phyloP scores from a whole-genome alignment of 495 filamentous ascomycete genomes.

The Monascus purpureus region DNA sequence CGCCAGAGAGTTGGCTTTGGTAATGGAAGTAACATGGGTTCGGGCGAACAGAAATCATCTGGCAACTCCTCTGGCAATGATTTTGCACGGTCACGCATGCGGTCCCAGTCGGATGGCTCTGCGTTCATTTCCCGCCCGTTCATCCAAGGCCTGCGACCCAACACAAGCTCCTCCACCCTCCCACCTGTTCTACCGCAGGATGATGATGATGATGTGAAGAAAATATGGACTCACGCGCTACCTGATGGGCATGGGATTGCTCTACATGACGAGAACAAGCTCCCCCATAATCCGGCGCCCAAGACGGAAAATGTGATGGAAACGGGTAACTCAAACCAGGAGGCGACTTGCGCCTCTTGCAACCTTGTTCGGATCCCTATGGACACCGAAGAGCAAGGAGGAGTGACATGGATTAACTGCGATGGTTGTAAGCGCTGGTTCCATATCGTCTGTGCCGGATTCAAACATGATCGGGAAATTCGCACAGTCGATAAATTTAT shows the following conservation, averaged over 20 bases:
- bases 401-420: constrained; percentile 58
- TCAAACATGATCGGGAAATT: constrained; percentile 55
- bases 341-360: constrained; percentile 37
- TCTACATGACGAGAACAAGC: too few relatives aligned
- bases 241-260: too few relatives aligned
- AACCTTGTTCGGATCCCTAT: constrained; percentile 33
- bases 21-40: constrained; percentile 4
- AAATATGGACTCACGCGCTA: too few relatives aligned
- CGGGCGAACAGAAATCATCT: constrained; percentile 7
- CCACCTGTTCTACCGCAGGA: constrained; percentile 26
- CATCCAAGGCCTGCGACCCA: constrained; percentile 24
- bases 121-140: constrained; percentile 25
- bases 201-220: too few relatives aligned
- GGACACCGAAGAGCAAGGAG: constrained; percentile 31
- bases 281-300: constrained; percentile 8
- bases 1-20: constrained; percentile 13
- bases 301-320: constrained; percentile 19
- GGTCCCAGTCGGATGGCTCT: constrained; percentile 34
- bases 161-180: constrained; percentile 27
- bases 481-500: constrained; percentile 62
- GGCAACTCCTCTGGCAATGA: constrained; percentile 4
- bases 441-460: constrained; percentile 58
- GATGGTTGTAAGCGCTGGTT: constrained; percentile 67
- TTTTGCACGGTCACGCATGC: constrained; percentile 24
- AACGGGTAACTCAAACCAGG: constrained; percentile 12